phyloP scores from a whole-genome alignment of 768 basidiomycete genomes.

The Tylopilus sp. region DNA sequence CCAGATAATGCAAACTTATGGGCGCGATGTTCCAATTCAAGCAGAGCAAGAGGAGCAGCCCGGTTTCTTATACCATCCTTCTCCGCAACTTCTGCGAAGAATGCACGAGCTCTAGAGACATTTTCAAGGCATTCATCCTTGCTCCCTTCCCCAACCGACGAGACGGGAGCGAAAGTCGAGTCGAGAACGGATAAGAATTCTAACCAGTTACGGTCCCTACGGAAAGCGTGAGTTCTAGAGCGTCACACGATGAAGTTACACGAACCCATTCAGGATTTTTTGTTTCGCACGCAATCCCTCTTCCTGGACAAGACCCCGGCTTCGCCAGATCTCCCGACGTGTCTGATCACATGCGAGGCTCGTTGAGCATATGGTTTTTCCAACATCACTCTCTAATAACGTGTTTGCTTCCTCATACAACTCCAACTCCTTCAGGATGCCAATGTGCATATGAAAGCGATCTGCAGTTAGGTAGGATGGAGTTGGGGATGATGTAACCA shows the following conservation, averaged over 20 bases:
- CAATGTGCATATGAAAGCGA: conserved; percentile 73
- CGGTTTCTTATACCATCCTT: conserved; percentile 71
- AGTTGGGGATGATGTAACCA: conserved; percentile 59
- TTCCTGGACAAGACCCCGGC: conserved; percentile 52
- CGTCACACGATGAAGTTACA: conserved; percentile 2
- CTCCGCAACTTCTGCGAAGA: conserved; percentile 57
- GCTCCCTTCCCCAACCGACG: conserved; percentile 33
- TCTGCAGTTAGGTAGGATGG: conserved; percentile 67
- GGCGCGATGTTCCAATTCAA: conserved; percentile 72
- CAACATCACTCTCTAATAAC: conserved; percentile 65
- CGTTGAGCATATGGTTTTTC: conserved; percentile 61
- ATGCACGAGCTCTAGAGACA: conserved; percentile 42
- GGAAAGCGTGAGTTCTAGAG: conserved; percentile 21
- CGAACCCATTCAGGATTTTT: conserved; percentile 59
- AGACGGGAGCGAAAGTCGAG: conserved; percentile 50
- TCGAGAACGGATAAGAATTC: conserved; percentile 77
- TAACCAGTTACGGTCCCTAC: conserved; percentile 83
- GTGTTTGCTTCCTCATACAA: conserved; percentile 68
- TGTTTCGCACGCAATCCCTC: conserved; percentile 61
- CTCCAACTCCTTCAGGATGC: conserved; percentile 64
- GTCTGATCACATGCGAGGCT: conserved; percentile 74
- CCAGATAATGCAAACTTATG: conserved; percentile 44
- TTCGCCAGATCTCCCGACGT: conserved; percentile 65
- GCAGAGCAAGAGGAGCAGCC: conserved; percentile 64
- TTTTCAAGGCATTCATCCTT: conserved; percentile 38